phyloP scores from a whole-genome alignment of 23 red algal species.

The Gracilariopsis chorda region DNA sequence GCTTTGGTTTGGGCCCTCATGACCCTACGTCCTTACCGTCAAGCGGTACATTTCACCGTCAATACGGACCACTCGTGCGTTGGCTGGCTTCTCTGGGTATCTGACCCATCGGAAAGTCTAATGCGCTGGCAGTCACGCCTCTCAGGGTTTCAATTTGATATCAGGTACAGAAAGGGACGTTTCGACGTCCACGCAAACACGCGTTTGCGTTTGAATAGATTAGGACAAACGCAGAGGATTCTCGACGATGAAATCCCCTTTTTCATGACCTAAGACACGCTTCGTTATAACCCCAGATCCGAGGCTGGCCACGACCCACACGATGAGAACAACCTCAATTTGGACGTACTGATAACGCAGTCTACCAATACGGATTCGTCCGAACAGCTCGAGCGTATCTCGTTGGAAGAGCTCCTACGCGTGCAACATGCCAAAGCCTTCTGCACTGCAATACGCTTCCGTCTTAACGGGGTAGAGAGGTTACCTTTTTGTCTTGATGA shows the following conservation, averaged over 20 bases:
- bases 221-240: background rate
- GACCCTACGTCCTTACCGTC: background rate
- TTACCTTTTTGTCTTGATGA: background rate
- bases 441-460: background rate
- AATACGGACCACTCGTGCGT: background rate
- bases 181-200: background rate
- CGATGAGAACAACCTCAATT: background rate
- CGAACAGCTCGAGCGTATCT: background rate
- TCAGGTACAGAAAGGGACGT: background rate
- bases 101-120: background rate
- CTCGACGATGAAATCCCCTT: background rate
- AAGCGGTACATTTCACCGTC: background rate
- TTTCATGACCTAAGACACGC: background rate
- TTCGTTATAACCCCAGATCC: no score
- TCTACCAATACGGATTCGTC: background rate
- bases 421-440: background rate
- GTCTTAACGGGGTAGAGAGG: background rate
- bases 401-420: background rate
- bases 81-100: background rate
- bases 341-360: background rate
- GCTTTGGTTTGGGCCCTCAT: background rate
- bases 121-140: background rate
- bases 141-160: background rate
- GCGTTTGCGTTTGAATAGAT: background rate
- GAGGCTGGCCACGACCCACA: background rate